Conservation (phyloP, 768 basidiomycete species). For the Boletus speciosus region DNA sequence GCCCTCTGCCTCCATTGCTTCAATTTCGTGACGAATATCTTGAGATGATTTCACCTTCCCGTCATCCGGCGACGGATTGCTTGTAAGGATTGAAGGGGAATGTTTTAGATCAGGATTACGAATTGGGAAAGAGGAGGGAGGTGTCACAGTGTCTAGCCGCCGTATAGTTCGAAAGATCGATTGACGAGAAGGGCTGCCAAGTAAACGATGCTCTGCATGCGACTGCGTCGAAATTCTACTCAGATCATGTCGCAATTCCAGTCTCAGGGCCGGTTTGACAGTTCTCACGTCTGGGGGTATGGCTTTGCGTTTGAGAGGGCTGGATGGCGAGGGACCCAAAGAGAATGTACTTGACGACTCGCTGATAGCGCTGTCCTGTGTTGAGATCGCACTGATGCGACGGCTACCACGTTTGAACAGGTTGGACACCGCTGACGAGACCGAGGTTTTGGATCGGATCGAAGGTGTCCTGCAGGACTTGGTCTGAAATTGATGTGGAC, state of each 20-base stretch:
- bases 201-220: slow-evolving; percentile 24
- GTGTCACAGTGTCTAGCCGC: slow-evolving; percentile 40
- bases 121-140: slow-evolving; percentile 55
- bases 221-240: slow-evolving; percentile 46
- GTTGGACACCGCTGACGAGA: slow-evolving; percentile 48
- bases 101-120: slow-evolving; percentile 36
- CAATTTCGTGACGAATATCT: slow-evolving; percentile 64
- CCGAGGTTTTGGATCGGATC: slow-evolving; percentile 49
- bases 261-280: slow-evolving; percentile 3
- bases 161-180: slow-evolving; percentile 46
- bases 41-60: slow-evolving; percentile 56
- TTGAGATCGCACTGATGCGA: slow-evolving; percentile 33
- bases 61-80: slow-evolving; percentile 46
- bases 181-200: slow-evolving; percentile 32
- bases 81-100: slow-evolving; percentile 30
- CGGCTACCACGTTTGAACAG: slow-evolving; percentile 48
- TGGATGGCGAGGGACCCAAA: slow-evolving; percentile 26
- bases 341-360: slow-evolving; percentile 45
- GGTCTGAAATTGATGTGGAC: slow-evolving; percentile 28
- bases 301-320: slow-evolving; percentile 43
- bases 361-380: slow-evolving; percentile 39
- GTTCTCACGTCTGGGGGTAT: slow-evolving; percentile 41
- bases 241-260: slow-evolving; percentile 40
- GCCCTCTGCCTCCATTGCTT: slow-evolving; percentile 66
- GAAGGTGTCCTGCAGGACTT: slow-evolving; percentile 47